Percentiles rank a stretch among this genome's conserved stretches.
These are phyloP conservation scores for Trichosanthes truncata DNA, from an alignment of 306 rosid species.

Conservation along the genomic window DNA sequence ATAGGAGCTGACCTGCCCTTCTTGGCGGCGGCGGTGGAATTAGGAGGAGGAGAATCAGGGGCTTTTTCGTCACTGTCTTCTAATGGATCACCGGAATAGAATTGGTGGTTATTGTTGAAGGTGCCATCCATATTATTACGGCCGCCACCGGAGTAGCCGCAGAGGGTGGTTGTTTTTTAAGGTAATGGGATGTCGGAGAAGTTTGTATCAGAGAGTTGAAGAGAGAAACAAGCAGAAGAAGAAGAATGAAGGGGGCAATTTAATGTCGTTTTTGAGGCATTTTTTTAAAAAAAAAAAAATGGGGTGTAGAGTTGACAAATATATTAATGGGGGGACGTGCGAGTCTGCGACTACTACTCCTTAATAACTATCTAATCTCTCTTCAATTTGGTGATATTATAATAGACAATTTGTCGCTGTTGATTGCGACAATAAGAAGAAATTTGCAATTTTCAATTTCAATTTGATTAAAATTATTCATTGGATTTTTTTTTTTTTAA, in stretches of 20 bases:
- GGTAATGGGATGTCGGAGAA: slow-evolving; percentile 3
- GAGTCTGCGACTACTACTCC: not conserved
- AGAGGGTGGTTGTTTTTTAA: not conserved
- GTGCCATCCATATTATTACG: not conserved
- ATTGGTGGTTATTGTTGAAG: not conserved
- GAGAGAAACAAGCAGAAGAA: not conserved
- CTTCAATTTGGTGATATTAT: not conserved
- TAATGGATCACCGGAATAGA: not conserved
- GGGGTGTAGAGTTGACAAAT: slow-evolving; percentile 1
- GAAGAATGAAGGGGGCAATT: not conserved
- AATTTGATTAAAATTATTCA: not conserved
- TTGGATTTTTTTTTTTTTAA: too few species aligned
- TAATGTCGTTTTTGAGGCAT: not conserved
- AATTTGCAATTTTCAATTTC: not conserved
- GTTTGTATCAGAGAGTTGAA: not conserved
- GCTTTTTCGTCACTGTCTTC: not conserved
- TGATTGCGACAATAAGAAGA: not conserved
- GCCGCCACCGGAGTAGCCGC: not conserved
- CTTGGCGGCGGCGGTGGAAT: not conserved
- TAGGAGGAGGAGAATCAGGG: not conserved
- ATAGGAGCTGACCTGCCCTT: not conserved
- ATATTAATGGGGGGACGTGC: slow-evolving; percentile 1
- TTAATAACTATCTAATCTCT: not conserved
- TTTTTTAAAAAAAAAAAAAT: not conserved
- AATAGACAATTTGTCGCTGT: not conserved